Evolutionary conservation across 345 rosid species (phyloP).

Genomic region (Linum trigynum): DNA sequence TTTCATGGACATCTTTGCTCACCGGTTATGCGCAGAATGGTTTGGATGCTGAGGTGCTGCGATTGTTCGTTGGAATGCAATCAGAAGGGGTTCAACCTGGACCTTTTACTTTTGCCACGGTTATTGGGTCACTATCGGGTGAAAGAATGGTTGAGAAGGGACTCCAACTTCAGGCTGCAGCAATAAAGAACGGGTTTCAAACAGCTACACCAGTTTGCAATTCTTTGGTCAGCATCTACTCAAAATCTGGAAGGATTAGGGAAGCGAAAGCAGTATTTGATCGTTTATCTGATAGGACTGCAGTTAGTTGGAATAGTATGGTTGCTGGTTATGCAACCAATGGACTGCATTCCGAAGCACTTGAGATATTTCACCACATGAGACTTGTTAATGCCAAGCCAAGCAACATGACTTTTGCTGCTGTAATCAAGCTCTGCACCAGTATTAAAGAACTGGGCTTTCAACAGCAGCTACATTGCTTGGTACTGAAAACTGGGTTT

Average conservation of each 20-base stretch:
- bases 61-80: constrained; percentile 45
- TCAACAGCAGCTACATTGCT: constrained; percentile 63
- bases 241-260: constrained; percentile 43
- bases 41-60: constrained; percentile 33
- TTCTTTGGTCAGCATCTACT: constrained; percentile 63
- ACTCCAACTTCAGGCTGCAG: constrained; percentile 44
- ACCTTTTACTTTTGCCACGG: constrained; percentile 51
- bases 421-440: constrained; percentile 61
- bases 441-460: constrained; percentile 39
- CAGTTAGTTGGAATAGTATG: constrained; percentile 72
- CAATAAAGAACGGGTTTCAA: constrained; percentile 54
- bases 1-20: constrained; percentile 84
- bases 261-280: constrained; percentile 58
- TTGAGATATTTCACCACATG: constrained; percentile 48
- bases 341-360: constrained; percentile 55
- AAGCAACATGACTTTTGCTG: constrained; percentile 41
- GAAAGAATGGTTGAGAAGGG: constrained; percentile 44
- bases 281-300: constrained; percentile 36
- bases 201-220: constrained; percentile 39
- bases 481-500: constrained; percentile 46
- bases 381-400: constrained; percentile 38
- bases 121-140: constrained; percentile 55
- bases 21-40: constrained; percentile 50
- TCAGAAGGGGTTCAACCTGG: constrained; percentile 52
- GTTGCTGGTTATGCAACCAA: constrained; percentile 50